phyloP scores from a whole-genome alignment of 306 rosid genomes.

The Ormosia semicastrata region DNA sequence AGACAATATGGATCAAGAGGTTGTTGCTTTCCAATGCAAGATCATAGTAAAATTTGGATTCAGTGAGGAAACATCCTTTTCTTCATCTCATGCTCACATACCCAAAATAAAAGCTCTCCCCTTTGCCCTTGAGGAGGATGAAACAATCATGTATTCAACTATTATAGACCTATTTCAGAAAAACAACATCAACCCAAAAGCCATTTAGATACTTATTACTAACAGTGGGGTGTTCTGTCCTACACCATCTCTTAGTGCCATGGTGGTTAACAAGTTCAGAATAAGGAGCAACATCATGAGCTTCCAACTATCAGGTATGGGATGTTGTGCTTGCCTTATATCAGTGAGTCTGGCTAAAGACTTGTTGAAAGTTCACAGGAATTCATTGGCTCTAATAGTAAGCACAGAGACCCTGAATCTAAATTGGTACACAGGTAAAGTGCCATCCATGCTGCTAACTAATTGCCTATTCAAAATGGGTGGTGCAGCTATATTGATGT shows the following conservation, averaged over 20 bases:
- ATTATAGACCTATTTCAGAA: constrained; percentile 33
- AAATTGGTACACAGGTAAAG: too few species aligned
- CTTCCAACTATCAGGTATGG: too few species aligned
- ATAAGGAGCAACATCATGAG: too few species aligned
- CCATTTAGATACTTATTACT: constrained; percentile 48
- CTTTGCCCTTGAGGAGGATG: constrained; percentile 50
- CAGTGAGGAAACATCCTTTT: constrained; percentile 51
- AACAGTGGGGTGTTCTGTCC: constrained; percentile 54
- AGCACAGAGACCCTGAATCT: too few species aligned
- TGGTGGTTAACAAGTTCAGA: too few species aligned
- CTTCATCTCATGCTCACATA: too few species aligned
- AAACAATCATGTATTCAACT: constrained; percentile 37
- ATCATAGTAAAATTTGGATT: constrained; percentile 60
- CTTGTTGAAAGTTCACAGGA: too few species aligned
- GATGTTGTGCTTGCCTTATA: too few species aligned
- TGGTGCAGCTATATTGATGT: constrained; percentile 56
- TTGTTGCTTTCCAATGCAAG: constrained; percentile 48
- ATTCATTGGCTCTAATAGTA: too few species aligned
- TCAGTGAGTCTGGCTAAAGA: too few species aligned
- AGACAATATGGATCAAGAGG: constrained; percentile 37
- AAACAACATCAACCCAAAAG: constrained; percentile 45
- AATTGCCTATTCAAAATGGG: too few species aligned
- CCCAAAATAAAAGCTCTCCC: constrained; percentile 27
- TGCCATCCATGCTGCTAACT: too few species aligned
- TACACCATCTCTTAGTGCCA: constrained; percentile 50